A percentile compares a stretch with the other conserved stretches of the same genome.
Conservation (phyloP, 176 grass and related monocot genomes). For the Oryza brachyantha region DNA sequence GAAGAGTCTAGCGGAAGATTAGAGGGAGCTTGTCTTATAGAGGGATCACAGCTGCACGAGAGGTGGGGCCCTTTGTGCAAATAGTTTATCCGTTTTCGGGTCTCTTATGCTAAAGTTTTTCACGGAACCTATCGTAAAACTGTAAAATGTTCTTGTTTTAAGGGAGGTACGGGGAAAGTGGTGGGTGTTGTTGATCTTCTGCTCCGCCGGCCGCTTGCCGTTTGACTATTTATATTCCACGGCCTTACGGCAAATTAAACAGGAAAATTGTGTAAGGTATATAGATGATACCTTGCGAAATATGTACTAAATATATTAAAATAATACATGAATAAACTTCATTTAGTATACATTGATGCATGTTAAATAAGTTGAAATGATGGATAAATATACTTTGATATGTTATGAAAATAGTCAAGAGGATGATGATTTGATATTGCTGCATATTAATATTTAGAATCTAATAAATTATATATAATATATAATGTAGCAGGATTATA, state of each 20-base stretch:
- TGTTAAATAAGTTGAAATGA: no score
- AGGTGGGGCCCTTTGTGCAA: not conserved
- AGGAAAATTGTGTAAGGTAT: not conserved
- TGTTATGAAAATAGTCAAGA: no score
- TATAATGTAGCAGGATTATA: no score
- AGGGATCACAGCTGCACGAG: constrained; percentile 3
- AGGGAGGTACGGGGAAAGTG: not conserved
- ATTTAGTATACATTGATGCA: no score
- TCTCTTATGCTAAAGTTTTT: constrained; percentile 2
- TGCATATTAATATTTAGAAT: no score
- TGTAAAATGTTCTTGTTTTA: not conserved
- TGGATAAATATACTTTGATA: no score
- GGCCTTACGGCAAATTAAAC: not conserved
- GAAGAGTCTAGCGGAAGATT: constrained; percentile 11
- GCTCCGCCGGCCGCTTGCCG: not conserved
- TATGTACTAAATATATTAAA: no score
- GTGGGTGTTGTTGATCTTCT: not conserved
- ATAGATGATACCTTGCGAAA: no score
- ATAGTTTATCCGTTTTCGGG: not conserved
- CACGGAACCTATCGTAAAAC: no score
- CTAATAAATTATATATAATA: no score
- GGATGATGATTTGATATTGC: no score
- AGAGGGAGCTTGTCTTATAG: constrained; percentile 37
- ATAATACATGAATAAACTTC: no score
- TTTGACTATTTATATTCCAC: not conserved